Percentiles rank a stretch among this genome's conserved stretches.
Conservation (phyloP, 352 stramenopile genomes). For the Nothophytophthora sp. region DNA sequence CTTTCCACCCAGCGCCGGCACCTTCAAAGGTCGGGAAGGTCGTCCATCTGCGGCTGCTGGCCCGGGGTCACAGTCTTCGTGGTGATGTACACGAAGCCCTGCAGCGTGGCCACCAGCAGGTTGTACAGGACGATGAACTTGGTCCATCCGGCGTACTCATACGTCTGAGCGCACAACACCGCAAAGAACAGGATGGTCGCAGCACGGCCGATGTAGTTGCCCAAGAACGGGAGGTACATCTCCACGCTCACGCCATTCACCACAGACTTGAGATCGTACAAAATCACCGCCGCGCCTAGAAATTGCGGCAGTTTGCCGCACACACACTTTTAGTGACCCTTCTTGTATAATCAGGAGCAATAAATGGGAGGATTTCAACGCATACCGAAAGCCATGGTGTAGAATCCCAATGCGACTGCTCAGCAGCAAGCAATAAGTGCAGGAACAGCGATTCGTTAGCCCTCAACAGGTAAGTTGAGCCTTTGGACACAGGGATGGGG, state of each 20-base stretch:
- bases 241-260: constrained; percentile 84
- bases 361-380: not conserved
- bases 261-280: constrained; percentile 87
- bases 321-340: not conserved
- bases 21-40: constrained; percentile 59
- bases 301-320: too few relatives aligned
- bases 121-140: constrained; percentile 80
- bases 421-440: constrained; percentile 4
- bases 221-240: constrained; percentile 84
- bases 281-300: constrained; percentile 65
- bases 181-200: constrained; percentile 83
- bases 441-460: constrained; percentile 2
- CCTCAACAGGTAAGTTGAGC: too few relatives aligned
- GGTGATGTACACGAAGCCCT: constrained; percentile 84
- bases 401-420: constrained; percentile 70
- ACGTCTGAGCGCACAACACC: constrained; percentile 68
- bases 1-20: constrained; percentile 1
- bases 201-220: constrained; percentile 86
- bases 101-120: constrained; percentile 67
- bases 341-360: not conserved
- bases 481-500: too few relatives aligned
- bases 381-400: constrained; percentile 87
- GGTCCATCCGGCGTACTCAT: constrained; percentile 70
- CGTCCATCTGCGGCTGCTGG: constrained; percentile 61
- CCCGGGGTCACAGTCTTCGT: constrained; percentile 68